Base-by-base conservation (phyloP, 2,329 filamentous ascomycete species). In the Talaromyces verruculosus region DNA sequence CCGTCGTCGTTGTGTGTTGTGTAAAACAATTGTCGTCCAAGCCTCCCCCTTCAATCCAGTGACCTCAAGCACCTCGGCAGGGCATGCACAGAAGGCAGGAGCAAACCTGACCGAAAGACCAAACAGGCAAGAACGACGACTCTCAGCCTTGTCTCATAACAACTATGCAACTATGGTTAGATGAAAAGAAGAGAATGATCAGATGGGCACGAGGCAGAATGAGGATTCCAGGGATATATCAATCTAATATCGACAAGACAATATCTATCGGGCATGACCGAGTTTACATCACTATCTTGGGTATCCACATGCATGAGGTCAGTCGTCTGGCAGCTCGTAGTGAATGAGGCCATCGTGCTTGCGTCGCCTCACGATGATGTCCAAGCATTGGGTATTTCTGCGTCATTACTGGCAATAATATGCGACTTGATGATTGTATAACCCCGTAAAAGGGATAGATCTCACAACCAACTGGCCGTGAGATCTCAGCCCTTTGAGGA, bases 361-460 rank as follows among this genome's bases (percentile, higher is more conserved):
- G 53, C 2, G 28, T 25, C 41, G 59, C 43, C 59, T 61, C 45
- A 30, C 41, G 28, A 57, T 37, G 7, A 57, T 37, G 5, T 37
- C 30, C 10, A 17, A 37, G 33, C 43, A n/a, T 61, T 49, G 39
- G 59, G 59, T 37, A 61, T 17, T 35, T 28, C 17, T 61, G 59
- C 59, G 5, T 61, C 43, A 7, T 37, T 30, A 13, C 4, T 19
- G 11, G 10, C 15, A 39, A 3, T 22, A 37, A 55, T 22, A 35
- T 35, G 30, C 25, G 28, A 55, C 19, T 35, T 53, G 49, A 53
- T 5, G 49, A 33, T 33, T n/a, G 49, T 53, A n/a, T n/a, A 2
- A 22, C 19, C 33, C 35, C 30, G n/a, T 11, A 19, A 13, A 11
- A 19, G 17, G 30, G 2, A 5, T 19, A 19, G 49, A 53, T 53